Evolutionary conservation across 148 eudicot genomes (phyloP), one percentile per base, ranked within the genome.

Genomic region (Dianthus caryophyllus): DNA sequence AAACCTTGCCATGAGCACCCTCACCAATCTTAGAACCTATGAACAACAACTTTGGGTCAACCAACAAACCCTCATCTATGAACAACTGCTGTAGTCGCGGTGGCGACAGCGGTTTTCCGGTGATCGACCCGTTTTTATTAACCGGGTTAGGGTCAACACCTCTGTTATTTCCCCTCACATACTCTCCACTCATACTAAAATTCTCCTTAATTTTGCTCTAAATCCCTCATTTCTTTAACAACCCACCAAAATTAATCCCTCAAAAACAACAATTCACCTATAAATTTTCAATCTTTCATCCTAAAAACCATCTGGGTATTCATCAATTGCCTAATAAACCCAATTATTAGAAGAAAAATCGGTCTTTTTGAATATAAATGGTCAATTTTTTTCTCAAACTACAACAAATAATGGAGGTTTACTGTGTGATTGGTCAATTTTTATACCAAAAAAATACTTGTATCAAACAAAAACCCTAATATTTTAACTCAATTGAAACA

Each of bases 1-100:
- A 89, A 70, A 89, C 96, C 75, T 82, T 85, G 25, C 93, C 96
- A 71, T 89, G 92, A 63, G 96, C 93, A 39, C 96, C 96, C 70
- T 89, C 96, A 18, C 93, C 96, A 75, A 89, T 84, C 70, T 89
- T 87, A 0, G 84, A 75, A 56, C 89, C 96, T 58, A 89, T 87
- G 70, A 84, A 89, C 66, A 89, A 78, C 74, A 80, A 62, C 68
- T 82, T 87, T 2, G 96, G 96, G 80, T 89, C 93, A 75, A 89
- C 88, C 36, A 90, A 79, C 61, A 87, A 73, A 49, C 72, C 81
- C 56, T 84, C 79, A 81, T 90, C 97, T 79, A 90, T 84, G 2
- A 76, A 79, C 68, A 85, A 76, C 65, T 79, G 66, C 17, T 43
- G 57, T 31, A 65, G 48, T 2, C 20, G 62, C 38, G 68, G 51